Percentiles rank a stretch among this genome's conserved stretches.
Evolutionary conservation across 805 yeast species (phyloP).

Genomic region (Ogataea trehalophila): DNA sequence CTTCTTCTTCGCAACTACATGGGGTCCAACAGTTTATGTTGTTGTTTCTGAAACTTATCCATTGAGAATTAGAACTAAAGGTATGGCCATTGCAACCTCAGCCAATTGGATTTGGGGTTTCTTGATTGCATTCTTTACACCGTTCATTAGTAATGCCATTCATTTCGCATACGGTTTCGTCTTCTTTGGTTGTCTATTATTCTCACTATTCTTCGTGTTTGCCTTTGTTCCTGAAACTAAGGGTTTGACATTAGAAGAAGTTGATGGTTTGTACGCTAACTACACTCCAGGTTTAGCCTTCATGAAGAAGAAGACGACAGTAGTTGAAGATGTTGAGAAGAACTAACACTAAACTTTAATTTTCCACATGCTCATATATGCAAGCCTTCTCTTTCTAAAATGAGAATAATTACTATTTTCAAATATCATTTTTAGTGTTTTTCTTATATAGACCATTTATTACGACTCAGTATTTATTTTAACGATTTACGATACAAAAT

Average conservation of each 20-base stretch:
- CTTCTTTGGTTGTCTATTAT: constrained; percentile 50
- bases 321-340: constrained; percentile 2
- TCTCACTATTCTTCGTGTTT: constrained; percentile 43
- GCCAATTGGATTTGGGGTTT: constrained; percentile 76
- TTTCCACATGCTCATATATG: neutral
- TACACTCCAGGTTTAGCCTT: constrained; percentile 30
- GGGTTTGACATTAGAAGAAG: constrained; percentile 63
- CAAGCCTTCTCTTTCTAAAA: neutral
- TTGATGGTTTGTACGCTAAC: constrained; percentile 46
- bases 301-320: constrained; percentile 23
- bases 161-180: constrained; percentile 55
- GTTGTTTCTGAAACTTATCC: constrained; percentile 55
- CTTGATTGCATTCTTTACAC: constrained; percentile 63
- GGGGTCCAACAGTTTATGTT: constrained; percentile 74
- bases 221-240: constrained; percentile 48
- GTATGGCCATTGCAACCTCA: constrained; percentile 60
- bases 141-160: constrained; percentile 44
- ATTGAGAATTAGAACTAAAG: constrained; percentile 63
- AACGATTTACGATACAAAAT: no score
- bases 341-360: neutral
- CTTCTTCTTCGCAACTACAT: constrained; percentile 67
- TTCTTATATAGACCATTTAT: no score
- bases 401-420: neutral
- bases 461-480: no score
- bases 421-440: neutral